phyloP scores from a whole-genome alignment of 2,329 filamentous ascomycete species.

The Seiridium unicorne region DNA sequence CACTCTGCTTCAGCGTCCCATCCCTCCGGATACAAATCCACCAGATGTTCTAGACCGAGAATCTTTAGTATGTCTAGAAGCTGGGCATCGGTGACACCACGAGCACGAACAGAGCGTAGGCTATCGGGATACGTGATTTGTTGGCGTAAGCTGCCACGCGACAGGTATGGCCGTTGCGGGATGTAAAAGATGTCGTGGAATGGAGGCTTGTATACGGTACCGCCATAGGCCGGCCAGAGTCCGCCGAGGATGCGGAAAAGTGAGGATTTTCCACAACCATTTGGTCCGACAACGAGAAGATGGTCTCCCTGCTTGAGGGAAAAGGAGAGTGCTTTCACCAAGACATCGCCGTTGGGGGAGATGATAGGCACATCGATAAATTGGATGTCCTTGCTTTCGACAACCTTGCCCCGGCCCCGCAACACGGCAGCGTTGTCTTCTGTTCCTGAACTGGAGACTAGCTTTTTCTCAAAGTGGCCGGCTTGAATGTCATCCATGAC shows the following conservation, averaged over 20 bases:
- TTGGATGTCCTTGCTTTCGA: conserved; percentile 62
- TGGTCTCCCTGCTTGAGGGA: conserved; percentile 84
- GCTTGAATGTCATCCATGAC: conserved; percentile 92
- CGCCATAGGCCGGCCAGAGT: conserved; percentile 96
- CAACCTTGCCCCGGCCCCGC: conserved; percentile 74
- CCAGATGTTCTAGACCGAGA: conserved; percentile 80
- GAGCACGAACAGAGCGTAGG: conserved; percentile 80
- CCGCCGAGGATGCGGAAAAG: conserved; percentile 95
- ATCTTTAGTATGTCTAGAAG: conserved; percentile 73
- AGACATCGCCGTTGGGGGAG: conserved; percentile 91
- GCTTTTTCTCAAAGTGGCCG: conserved; percentile 92
- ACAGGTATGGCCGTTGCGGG: conserved; percentile 91
- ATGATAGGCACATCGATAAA: conserved; percentile 75
- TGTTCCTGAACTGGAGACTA: conserved; percentile 83
- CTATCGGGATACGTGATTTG: conserved; percentile 97
- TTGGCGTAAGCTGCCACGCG: conserved; percentile 86
- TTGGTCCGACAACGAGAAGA: conserved; percentile 90
- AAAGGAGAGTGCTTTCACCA: conserved; percentile 84
- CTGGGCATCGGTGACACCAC: conserved; percentile 78
- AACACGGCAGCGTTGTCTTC: conserved; percentile 82
- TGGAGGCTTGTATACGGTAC: conserved; percentile 85
- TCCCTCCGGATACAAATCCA: conserved; percentile 71
- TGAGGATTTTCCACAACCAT: conserved; percentile 95
- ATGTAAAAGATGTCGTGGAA: conserved; percentile 98
- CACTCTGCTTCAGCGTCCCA: conserved; percentile 97